phyloP scores from a whole-genome alignment of 1,139 yeast species.

The Pichia sp. region DNA sequence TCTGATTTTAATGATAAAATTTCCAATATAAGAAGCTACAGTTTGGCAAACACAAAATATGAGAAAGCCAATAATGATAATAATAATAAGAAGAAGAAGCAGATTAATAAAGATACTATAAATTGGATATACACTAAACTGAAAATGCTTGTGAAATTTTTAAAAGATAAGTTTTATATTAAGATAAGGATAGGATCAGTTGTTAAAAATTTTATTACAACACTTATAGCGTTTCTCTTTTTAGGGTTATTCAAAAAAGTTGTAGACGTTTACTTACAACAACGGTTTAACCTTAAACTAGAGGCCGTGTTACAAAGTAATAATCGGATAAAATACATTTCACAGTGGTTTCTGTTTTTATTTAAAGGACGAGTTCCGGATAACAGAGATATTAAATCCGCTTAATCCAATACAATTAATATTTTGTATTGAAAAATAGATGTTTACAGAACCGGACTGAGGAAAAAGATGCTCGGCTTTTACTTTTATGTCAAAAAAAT shows the following conservation, averaged over 20 bases:
- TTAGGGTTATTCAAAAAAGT: constrained; percentile 4
- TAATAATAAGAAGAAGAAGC: background rate
- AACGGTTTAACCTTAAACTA: background rate
- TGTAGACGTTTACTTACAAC: constrained; percentile 1
- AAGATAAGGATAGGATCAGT: background rate
- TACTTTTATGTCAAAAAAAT: background rate
- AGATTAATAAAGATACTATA: background rate
- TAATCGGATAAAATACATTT: background rate
- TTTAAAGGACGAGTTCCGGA: background rate
- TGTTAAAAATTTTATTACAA: background rate
- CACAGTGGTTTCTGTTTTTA: background rate
- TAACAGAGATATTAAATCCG: no score
- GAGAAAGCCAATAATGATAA: no score
- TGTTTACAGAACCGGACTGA: no score
- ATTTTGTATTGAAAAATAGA: no score
- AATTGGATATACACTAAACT: constrained; percentile 8
- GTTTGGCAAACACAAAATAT: background rate
- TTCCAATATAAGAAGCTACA: background rate
- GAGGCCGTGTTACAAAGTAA: background rate
- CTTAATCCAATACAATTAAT: no score
- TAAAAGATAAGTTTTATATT: background rate
- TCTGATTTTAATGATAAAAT: background rate
- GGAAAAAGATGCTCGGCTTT: no score
- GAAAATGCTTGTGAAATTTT: background rate
- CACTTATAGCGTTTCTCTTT: constrained; percentile 5